These are phyloP conservation scores for Candida xyloterini DNA, from an alignment of 805 yeast genomes.

Conservation along the genomic window DNA sequence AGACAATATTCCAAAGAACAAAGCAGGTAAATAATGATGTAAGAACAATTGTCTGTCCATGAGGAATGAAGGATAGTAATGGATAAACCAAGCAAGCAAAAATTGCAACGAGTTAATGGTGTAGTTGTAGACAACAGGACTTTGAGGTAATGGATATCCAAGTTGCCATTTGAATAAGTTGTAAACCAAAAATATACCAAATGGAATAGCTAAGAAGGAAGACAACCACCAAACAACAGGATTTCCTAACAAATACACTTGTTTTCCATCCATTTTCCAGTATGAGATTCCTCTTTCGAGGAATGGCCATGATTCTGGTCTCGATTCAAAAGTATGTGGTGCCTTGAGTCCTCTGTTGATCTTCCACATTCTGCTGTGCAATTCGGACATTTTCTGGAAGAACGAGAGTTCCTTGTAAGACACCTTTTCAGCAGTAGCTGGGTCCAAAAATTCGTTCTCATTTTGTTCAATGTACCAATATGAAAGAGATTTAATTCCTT, in stretches of 20 bases:
- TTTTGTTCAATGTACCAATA: constrained; percentile 77
- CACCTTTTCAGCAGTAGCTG: constrained; percentile 43
- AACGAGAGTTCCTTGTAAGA: constrained; percentile 54
- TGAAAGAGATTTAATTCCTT: constrained; percentile 57
- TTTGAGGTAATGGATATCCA: constrained; percentile 42
- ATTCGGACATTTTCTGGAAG: constrained; percentile 59
- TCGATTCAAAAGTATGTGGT: constrained; percentile 68
- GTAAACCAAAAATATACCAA: constrained; percentile 46
- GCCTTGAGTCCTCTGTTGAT: constrained; percentile 67
- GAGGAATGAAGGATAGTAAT: constrained; percentile 71
- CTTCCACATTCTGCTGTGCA: constrained; percentile 74
- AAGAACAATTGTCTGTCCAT: constrained; percentile 93
- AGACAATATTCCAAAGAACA: constrained; percentile 60
- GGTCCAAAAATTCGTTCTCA: constrained; percentile 44
- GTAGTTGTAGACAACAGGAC: constrained; percentile 59
- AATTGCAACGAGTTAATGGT: constrained; percentile 62
- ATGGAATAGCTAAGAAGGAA: constrained; percentile 49
- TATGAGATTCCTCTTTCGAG: constrained; percentile 76
- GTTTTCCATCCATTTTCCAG: constrained; percentile 57
- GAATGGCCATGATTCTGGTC: constrained; percentile 73
- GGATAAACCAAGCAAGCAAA: constrained; percentile 67
- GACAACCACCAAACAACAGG: constrained; percentile 79
- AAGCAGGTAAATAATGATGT: constrained; percentile 92
- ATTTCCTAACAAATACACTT: constrained; percentile 72
- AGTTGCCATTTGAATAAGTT: constrained; percentile 62